A percentile compares a stretch with the other conserved stretches of the same genome.
Evolutionary conservation across 1,139 yeast genomes (phyloP).

Genomic region (Pneumocystis carinii): DNA sequence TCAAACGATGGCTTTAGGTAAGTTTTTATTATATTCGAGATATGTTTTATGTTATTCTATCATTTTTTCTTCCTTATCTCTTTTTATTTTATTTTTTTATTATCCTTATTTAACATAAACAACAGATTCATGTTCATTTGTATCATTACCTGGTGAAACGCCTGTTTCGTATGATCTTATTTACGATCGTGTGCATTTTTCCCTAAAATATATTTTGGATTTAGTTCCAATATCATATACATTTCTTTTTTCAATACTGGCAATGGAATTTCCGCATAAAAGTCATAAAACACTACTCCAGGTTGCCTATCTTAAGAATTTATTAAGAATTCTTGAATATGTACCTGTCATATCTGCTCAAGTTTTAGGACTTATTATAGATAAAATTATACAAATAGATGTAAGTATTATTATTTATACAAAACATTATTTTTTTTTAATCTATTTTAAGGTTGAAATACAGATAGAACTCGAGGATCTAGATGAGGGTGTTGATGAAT

Average conservation of each 20-base stretch:
- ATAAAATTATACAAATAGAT: conserved; percentile 12
- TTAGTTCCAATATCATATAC: conserved; percentile 13
- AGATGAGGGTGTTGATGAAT: conserved; percentile 5
- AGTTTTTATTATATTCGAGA: neutral
- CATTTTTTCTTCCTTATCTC: neutral
- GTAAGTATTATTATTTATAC: conserved; percentile 10
- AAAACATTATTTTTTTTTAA: conserved; percentile 1
- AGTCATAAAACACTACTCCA: conserved; percentile 9
- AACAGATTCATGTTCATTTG: conserved; percentile 1
- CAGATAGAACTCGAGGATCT: conserved; percentile 3
- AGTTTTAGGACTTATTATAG: conserved; percentile 11
- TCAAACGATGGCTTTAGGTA: conserved; percentile 5
- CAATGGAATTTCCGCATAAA: conserved; percentile 12
- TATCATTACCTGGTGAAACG: conserved; percentile 6
- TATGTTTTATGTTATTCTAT: neutral
- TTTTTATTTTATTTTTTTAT: neutral
- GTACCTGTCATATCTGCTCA: conserved; percentile 11
- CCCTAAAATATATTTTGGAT: conserved; percentile 10
- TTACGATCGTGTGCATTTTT: conserved; percentile 12
- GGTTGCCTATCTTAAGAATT: conserved; percentile 9
- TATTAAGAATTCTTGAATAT: conserved; percentile 9
- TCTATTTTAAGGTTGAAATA: conserved; percentile 8
- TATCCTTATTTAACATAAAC: neutral
- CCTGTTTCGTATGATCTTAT: conserved; percentile 3
- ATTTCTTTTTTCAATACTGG: conserved; percentile 6